Percentiles rank a stretch among this genome's conserved stretches.
Conservation (phyloP, 2,329 filamentous ascomycete species). For the Rosellinia necatrix region DNA sequence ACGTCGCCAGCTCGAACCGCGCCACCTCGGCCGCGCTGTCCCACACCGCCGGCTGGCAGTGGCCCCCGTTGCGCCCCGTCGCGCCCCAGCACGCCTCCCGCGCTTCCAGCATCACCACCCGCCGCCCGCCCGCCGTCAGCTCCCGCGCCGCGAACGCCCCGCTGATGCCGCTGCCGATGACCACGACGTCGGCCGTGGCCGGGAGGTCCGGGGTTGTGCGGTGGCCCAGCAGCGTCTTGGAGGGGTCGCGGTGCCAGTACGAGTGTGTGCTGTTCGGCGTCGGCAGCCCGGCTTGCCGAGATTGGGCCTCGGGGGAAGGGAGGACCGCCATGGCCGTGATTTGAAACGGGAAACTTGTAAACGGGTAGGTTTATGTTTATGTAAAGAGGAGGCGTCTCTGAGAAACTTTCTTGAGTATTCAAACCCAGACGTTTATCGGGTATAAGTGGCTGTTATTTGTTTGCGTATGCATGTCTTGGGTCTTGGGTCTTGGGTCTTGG, state of each 20-base stretch:
- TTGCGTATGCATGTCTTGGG: no score
- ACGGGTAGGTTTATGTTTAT: not conserved
- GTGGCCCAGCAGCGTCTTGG: constrained; percentile 66
- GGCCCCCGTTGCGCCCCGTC: constrained; percentile 77
- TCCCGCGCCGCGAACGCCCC: constrained; percentile 73
- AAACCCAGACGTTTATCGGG: not conserved
- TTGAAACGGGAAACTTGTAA: not conserved
- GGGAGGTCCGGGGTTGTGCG: constrained; percentile 69
- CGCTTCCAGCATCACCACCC: constrained; percentile 76
- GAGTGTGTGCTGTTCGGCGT: constrained; percentile 64
- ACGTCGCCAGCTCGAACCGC: constrained; percentile 74
- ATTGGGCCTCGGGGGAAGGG: constrained; percentile 2
- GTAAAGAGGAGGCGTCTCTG: not conserved
- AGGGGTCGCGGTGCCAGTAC: constrained; percentile 76
- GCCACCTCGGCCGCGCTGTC: constrained; percentile 62
- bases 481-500: no score
- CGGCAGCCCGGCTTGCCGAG: constrained; percentile 59
- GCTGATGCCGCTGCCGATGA: constrained; percentile 78
- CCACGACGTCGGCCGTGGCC: constrained; percentile 65
- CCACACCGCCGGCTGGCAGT: constrained; percentile 77
- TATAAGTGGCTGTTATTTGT: not conserved
- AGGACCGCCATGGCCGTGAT: not conserved
- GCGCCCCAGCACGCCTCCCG: constrained; percentile 81
- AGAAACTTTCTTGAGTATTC: not conserved
- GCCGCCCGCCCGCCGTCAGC: constrained; percentile 56